Percentiles rank a stretch among this genome's conserved stretches.
Conservation (phyloP, 768 basidiomycete genomes). For the Tricholoma sp. region DNA sequence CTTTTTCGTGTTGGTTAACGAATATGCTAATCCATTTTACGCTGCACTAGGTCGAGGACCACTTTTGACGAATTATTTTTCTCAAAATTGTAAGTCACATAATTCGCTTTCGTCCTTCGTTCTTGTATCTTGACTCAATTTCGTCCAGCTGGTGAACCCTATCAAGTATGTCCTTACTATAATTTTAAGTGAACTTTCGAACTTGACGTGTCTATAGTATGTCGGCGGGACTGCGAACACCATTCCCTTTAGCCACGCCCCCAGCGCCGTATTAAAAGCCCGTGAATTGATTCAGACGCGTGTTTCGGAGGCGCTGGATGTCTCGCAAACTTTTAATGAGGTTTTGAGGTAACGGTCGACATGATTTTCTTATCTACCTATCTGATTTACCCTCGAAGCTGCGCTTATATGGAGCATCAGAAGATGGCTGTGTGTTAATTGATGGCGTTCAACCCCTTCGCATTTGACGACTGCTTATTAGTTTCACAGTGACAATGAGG, state of each 20-base stretch:
- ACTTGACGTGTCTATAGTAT: conserved; percentile 42
- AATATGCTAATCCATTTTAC: conserved; percentile 1
- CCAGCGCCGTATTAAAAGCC: conserved; percentile 54
- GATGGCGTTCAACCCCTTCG: neutral
- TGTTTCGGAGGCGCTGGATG: conserved; percentile 39
- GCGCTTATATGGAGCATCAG: conserved; percentile 81
- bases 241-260: conserved; percentile 54
- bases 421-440: conserved; percentile 64
- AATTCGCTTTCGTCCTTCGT: neutral
- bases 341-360: conserved; percentile 46
- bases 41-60: conserved; percentile 53
- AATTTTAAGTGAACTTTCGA: neutral
- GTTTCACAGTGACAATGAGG: conserved; percentile 80
- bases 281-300: conserved; percentile 54
- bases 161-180: conserved; percentile 44
- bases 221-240: conserved; percentile 75
- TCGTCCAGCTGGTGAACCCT: conserved; percentile 67
- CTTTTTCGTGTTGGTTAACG: neutral
- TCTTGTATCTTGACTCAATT: neutral
- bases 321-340: conserved; percentile 58
- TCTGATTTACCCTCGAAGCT: conserved; percentile 1
- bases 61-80: conserved; percentile 77
- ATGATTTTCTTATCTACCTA: neutral
- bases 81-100: conserved; percentile 64
- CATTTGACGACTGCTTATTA: conserved; percentile 20